Base-by-base conservation (phyloP, 305 asterid genomes). In the Solanum hybrid region DNA sequence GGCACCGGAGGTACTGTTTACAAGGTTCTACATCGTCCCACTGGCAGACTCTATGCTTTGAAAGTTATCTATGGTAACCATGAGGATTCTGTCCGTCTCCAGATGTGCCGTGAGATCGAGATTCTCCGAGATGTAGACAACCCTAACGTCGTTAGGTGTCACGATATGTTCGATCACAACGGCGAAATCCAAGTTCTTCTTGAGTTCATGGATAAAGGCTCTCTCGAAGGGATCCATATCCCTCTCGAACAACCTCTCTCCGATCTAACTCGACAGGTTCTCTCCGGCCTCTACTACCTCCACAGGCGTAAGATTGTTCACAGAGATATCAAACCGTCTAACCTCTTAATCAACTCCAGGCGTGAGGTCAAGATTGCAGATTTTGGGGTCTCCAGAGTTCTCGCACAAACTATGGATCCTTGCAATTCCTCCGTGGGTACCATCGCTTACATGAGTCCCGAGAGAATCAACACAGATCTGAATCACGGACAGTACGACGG, bases 361-460 rank as follows among this genome's bases (percentile, higher is more conserved):
- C 78, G 95, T 8, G 92, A 90, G 80, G 99, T 96, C 0, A 96
- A 97, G 81, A 97, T 97, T 4, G 99, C 99, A 3, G 99, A 97
- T 71, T 96, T 97, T 13, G 99, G 99, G 10, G 98, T 96, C 0
- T 95, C 98, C 0, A 81, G 98, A 69, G 93, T 97, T 14, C 91
- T 97, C 7, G 96, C 96, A 1, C 97, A 95, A 83, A 96, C 98
- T 1, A 94, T 96, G 98, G 99, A 96, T 88, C 95, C 97, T 20
- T 96, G 99, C 69, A 96, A 97, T 46, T 96, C 99, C 0, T 94
- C 99, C 0, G 99, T 97, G 0, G 99, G 99, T 64, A 97, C 99
- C 3, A 95, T 97, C 86, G 98, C 98, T 29, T 96, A 96, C 92
- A 97, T 97, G 99, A 96, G 98, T 87, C 99, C 99, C 0, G 99